Conservation (phyloP, 331 rosid genomes). For the Erythrophleum ivorense region DNA sequence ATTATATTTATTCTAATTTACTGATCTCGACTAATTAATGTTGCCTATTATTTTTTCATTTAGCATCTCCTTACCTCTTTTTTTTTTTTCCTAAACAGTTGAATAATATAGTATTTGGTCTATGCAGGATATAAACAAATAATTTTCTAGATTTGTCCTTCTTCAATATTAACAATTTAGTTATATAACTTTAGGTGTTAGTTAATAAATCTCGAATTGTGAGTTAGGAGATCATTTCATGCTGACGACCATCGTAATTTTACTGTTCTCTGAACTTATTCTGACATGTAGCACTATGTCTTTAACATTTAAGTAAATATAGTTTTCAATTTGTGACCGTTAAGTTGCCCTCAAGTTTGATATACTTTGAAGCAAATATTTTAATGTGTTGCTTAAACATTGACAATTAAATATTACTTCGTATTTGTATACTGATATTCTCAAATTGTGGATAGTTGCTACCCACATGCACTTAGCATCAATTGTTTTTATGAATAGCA, state of each 20-base stretch:
- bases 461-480: constrained; percentile 27
- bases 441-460: constrained; percentile 24
- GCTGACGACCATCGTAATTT: neutral
- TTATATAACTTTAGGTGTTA: neutral
- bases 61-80: neutral
- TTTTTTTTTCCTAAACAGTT: neutral
- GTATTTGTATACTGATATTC: constrained; percentile 19
- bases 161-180: constrained; percentile 31
- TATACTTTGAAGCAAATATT: constrained; percentile 8
- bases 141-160: constrained; percentile 28
- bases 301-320: neutral
- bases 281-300: neutral
- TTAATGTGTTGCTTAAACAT: neutral
- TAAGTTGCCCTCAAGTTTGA: constrained; percentile 29
- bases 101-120: constrained; percentile 19
- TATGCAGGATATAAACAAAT: neutral
- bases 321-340: constrained; percentile 16
- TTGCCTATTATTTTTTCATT: neutral
- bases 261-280: constrained; percentile 8
- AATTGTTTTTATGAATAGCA: constrained; percentile 16
- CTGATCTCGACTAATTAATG: no score
- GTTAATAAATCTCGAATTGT: neutral
- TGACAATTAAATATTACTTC: neutral
- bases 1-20: no score
- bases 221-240: neutral